A percentile compares a stretch with the other conserved stretches of the same genome.
Conservation (phyloP, 2,329 filamentous ascomycete species). For the Amylocarpus encephaloides region DNA sequence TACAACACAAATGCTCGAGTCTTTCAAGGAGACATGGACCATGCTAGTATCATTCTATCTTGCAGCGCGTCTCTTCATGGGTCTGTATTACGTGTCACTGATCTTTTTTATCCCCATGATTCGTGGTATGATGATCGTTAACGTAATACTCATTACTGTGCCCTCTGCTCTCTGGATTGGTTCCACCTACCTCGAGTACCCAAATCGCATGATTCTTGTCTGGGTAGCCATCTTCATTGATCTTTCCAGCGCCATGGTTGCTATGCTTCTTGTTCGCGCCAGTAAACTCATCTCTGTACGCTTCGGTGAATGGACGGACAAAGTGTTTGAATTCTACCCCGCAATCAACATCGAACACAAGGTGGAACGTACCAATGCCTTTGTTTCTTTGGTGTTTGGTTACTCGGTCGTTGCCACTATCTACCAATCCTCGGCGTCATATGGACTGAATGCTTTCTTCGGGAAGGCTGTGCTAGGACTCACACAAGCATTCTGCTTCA, state of each 20-base stretch:
- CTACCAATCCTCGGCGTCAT: conserved; percentile 47
- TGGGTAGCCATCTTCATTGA: conserved; percentile 51
- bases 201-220: conserved; percentile 48
- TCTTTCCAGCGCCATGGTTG: conserved; percentile 40
- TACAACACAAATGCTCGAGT: conserved; percentile 55
- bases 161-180: conserved; percentile 53
- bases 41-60: conserved; percentile 57
- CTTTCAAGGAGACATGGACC: conserved; percentile 50
- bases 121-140: conserved; percentile 46
- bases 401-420: conserved; percentile 57
- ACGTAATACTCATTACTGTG: conserved; percentile 39
- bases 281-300: conserved; percentile 22
- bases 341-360: conserved; percentile 61
- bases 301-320: conserved; percentile 19
- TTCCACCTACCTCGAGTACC: conserved; percentile 50
- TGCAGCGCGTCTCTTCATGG: conserved; percentile 48
- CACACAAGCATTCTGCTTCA: conserved; percentile 52
- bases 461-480: conserved; percentile 56
- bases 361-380: conserved; percentile 57
- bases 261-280: conserved; percentile 37
- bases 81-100: conserved; percentile 41
- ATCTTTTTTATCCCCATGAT: conserved; percentile 51
- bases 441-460: conserved; percentile 52
- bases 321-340: conserved; percentile 52
- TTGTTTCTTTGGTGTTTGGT: conserved; percentile 58